phyloP scores from a whole-genome alignment of 2,329 filamentous ascomycete genomes.

The Penicillium sp. region DNA sequence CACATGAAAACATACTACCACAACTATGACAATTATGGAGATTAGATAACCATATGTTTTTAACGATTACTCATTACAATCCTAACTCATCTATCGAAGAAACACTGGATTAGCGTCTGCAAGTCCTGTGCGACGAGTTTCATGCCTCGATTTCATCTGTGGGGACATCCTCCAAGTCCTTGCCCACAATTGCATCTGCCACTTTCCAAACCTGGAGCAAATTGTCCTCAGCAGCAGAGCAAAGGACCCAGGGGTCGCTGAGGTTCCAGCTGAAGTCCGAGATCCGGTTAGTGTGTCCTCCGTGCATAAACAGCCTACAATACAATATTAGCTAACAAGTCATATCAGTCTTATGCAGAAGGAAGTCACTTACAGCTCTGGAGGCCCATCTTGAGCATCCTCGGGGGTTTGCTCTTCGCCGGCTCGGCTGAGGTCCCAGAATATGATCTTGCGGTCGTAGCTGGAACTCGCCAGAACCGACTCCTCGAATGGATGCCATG shows the following conservation, averaged over 20 bases:
- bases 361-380: conserved; percentile 71
- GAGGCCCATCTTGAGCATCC: conserved; percentile 90
- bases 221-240: conserved; percentile 95
- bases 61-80: not conserved
- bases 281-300: conserved; percentile 93
- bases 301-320: conserved; percentile 89
- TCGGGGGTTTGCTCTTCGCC: conserved; percentile 95
- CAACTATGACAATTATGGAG: not conserved
- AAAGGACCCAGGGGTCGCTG: conserved; percentile 95
- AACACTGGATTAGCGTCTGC: not conserved
- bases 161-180: conserved; percentile 71
- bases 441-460: conserved; percentile 89
- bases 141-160: conserved; percentile 70
- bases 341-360: not conserved
- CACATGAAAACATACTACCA: too few relatives aligned
- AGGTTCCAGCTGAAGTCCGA: conserved; percentile 98
- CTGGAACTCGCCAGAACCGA: conserved; percentile 86
- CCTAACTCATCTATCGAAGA: not conserved
- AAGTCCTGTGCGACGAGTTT: not conserved
- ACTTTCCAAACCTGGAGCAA: conserved; percentile 93
- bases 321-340: conserved; percentile 8
- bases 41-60: not conserved
- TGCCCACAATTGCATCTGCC: conserved; percentile 75
- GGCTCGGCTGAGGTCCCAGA: conserved; percentile 91
- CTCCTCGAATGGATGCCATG: conserved; percentile 91